Evolutionary conservation across 805 yeast genomes (phyloP).

Genomic region (Schwanniomyces occidentalis): DNA sequence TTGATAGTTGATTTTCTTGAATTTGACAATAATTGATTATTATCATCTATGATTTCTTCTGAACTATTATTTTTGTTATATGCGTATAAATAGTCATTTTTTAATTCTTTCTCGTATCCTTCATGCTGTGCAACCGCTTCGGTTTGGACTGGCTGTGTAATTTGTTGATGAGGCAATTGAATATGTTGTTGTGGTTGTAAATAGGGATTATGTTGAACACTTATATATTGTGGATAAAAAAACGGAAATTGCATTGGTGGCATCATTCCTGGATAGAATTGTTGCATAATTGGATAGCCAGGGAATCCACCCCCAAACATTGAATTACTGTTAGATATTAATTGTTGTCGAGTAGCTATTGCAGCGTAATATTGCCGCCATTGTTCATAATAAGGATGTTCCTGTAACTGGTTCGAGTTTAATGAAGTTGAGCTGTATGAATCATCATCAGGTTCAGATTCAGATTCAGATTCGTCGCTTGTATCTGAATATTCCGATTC

Average conservation of each 20-base stretch:
- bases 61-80: constrained; percentile 1
- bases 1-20: constrained; percentile 32
- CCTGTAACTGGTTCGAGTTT: constrained; percentile 6
- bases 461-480: constrained; percentile 8
- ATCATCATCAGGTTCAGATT: neutral
- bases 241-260: too few species aligned
- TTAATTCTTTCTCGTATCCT: constrained; percentile 17
- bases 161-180: too few species aligned
- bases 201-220: too few species aligned
- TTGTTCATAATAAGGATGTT: constrained; percentile 35
- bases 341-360: constrained; percentile 23
- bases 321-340: too few species aligned
- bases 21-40: constrained; percentile 18
- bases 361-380: constrained; percentile 39
- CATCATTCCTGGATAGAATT: too few species aligned
- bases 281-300: too few species aligned
- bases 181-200: too few species aligned
- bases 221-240: too few species aligned
- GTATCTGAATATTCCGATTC: constrained; percentile 9
- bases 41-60: constrained; percentile 2
- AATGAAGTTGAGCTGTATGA: neutral
- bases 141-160: too few species aligned
- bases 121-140: too few species aligned
- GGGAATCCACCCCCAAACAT: too few species aligned
- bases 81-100: neutral